Evolutionary conservation across 768 basidiomycete genomes (phyloP).

Genomic region (Fistulinella prunicolor): DNA sequence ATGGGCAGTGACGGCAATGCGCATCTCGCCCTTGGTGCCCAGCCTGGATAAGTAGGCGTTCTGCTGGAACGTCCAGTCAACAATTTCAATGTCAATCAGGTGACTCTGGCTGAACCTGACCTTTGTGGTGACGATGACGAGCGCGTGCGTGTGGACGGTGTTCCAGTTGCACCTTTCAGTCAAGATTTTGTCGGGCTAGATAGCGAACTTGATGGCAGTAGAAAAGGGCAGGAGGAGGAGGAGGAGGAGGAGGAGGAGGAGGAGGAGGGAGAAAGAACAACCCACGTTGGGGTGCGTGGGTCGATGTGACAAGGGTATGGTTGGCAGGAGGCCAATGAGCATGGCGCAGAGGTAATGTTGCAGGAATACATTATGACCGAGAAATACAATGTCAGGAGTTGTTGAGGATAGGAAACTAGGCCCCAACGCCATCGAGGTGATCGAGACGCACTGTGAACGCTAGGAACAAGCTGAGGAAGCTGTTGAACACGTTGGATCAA

Average conservation of each 20-base stretch:
- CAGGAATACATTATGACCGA: too few relatives aligned
- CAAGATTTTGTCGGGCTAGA: slow-evolving; percentile 72
- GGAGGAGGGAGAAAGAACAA: too few relatives aligned
- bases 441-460: too few relatives aligned
- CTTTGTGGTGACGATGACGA: slow-evolving; percentile 96
- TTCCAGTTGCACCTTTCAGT: slow-evolving; percentile 93
- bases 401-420: too few relatives aligned
- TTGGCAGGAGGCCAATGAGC: too few relatives aligned
- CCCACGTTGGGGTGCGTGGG: too few relatives aligned
- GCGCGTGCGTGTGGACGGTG: slow-evolving; percentile 75
- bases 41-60: slow-evolving; percentile 92
- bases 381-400: too few relatives aligned
- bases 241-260: neutral
- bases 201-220: slow-evolving; percentile 80
- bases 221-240: slow-evolving; percentile 29
- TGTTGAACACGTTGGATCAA: too few relatives aligned
- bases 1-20: slow-evolving; percentile 92
- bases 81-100: slow-evolving; percentile 89
- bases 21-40: slow-evolving; percentile 84
- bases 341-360: neutral
- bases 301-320: neutral
- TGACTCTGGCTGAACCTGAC: slow-evolving; percentile 73
- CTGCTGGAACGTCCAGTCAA: slow-evolving; percentile 79
- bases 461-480: too few relatives aligned
- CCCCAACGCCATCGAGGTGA: too few relatives aligned